Percentiles rank a stretch among this genome's conserved stretches.
Conservation (phyloP, 139 green algal genomes). For the Coelastrella sp. region DNA sequence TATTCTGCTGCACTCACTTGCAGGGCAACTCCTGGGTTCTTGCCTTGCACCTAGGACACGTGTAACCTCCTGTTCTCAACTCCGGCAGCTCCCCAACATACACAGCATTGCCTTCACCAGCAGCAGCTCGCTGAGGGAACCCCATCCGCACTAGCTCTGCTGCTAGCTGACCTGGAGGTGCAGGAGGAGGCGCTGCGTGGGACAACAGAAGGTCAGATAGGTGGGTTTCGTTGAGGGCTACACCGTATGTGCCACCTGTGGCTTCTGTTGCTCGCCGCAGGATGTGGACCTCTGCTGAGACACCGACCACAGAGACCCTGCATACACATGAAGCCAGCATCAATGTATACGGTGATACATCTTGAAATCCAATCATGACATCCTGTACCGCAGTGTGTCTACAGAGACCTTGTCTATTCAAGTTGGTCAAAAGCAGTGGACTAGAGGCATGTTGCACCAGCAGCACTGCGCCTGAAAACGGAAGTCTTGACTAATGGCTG, state of each 20-base stretch:
- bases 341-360: too few relatives aligned
- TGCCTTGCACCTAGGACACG: constrained; percentile 79
- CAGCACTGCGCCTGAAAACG: too few relatives aligned
- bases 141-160: constrained; percentile 88
- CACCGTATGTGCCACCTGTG: constrained; percentile 88
- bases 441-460: too few relatives aligned
- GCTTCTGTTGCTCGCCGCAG: constrained; percentile 76
- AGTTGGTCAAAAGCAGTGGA: too few relatives aligned
- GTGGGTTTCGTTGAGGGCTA: constrained; percentile 81
- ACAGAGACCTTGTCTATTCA: too few relatives aligned
- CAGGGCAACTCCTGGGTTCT: constrained; percentile 84
- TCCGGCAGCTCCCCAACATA: constrained; percentile 73
- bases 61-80: constrained; percentile 79
- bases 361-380: too few relatives aligned
- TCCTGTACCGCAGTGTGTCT: too few relatives aligned
- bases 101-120: constrained; percentile 64
- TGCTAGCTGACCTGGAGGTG: constrained; percentile 28
- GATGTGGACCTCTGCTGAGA: constrained; percentile 83
- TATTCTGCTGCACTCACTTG: not conserved
- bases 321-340: too few relatives aligned
- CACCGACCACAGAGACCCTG: constrained; percentile 70
- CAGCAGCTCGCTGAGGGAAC: constrained; percentile 78
- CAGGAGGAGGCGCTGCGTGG: constrained; percentile 78
- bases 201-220: constrained; percentile 71
- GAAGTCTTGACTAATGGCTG: too few relatives aligned